A percentile compares a stretch with the other conserved stretches of the same genome.
These are phyloP conservation scores for Penicillium pancosmium DNA, from an alignment of 495 filamentous ascomycete species.

Conservation along the genomic window DNA sequence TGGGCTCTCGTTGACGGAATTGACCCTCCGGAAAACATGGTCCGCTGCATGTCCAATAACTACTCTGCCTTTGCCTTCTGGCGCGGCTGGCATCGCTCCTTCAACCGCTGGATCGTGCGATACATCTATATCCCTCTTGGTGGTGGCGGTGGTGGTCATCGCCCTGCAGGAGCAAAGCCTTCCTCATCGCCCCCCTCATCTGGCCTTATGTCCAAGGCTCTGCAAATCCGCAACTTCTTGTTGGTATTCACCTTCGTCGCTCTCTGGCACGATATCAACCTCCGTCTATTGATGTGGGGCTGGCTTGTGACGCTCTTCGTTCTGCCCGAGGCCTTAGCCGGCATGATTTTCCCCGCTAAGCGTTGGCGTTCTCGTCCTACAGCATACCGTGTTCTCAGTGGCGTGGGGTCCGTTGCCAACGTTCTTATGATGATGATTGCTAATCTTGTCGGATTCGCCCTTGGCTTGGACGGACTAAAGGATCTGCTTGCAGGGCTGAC, in stretches of 20 bases:
- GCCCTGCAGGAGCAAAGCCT: conserved; percentile 17
- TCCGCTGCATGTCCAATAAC: conserved; percentile 95
- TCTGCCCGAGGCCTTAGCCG: conserved; percentile 78
- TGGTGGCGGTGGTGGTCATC: conserved; percentile 53
- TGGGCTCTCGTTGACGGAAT: conserved; percentile 89
- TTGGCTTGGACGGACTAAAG: conserved; percentile 85
- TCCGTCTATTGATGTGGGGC: conserved; percentile 92
- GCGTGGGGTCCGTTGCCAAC: conserved; percentile 83
- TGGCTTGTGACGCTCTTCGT: conserved; percentile 96
- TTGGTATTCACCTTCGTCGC: conserved; percentile 97
- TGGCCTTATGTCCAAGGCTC: conserved; percentile 31
- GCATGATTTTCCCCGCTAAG: conserved; percentile 67
- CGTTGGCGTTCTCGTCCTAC: conserved; percentile 70
- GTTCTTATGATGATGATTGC: conserved; percentile 95
- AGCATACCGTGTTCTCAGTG: conserved; percentile 77
- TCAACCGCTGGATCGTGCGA: conserved; percentile 89
- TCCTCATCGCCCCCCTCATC: conserved; percentile 23
- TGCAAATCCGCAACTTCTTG: conserved; percentile 67
- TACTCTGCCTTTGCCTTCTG: conserved; percentile 92
- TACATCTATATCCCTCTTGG: conserved; percentile 96
- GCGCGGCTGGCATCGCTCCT: conserved; percentile 93
- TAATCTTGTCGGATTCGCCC: conserved; percentile 92
- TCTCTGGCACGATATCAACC: conserved; percentile 95
- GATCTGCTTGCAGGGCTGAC: conserved; percentile 74
- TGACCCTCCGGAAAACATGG: conserved; percentile 97